Conservation (phyloP, 257 asterid genomes). For the Paulownia fortunei region DNA sequence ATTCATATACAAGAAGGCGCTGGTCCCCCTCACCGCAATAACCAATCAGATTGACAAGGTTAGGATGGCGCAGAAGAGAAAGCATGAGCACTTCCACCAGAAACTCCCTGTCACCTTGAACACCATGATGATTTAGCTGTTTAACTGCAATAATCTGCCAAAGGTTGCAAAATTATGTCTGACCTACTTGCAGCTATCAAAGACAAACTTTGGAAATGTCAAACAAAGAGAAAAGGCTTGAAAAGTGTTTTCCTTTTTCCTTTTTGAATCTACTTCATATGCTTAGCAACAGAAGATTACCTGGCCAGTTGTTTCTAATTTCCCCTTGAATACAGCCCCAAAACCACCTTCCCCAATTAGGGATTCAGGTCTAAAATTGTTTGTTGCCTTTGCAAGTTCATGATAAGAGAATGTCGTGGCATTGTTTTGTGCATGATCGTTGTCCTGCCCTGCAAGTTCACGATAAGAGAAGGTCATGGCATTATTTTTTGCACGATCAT, state of each 20-base stretch:
- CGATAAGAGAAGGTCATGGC: not conserved
- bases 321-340: constrained; percentile 55
- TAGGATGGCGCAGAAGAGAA: constrained; percentile 41
- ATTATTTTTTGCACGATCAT: constrained; percentile 2
- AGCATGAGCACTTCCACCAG: constrained; percentile 52
- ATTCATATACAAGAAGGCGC: constrained; percentile 50
- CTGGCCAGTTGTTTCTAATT: constrained; percentile 39
- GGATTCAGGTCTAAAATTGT: constrained; percentile 43
- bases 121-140: constrained; percentile 36
- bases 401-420: constrained; percentile 36
- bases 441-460: not conserved
- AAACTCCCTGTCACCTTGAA: constrained; percentile 47
- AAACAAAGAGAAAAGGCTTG: not conserved
- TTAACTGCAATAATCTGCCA: constrained; percentile 50
- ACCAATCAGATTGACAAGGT: constrained; percentile 51
- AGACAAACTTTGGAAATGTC: too few species aligned
- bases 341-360: constrained; percentile 59
- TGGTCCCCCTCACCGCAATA: constrained; percentile 46
- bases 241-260: too few species aligned
- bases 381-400: constrained; percentile 48
- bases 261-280: too few species aligned
- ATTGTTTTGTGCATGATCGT: not conserved
- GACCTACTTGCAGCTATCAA: not conserved
- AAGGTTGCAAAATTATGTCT: not conserved
- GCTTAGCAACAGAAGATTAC: constrained; percentile 25